Conservation (phyloP, 257 asterid species). For the Nicotiana undulata region DNA sequence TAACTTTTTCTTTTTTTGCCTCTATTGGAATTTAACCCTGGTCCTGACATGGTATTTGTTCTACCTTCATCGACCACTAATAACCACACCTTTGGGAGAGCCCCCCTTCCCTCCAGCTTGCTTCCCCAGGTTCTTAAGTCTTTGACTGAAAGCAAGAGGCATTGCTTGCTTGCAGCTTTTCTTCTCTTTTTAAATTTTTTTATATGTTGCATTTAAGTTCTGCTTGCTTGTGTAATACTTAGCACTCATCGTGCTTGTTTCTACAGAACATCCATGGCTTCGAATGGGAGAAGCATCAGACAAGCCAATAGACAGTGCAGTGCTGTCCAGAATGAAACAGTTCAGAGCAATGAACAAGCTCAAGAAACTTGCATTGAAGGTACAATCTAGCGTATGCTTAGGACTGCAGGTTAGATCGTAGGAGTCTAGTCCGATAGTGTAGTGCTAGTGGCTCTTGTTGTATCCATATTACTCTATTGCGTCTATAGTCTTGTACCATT, state of each 20-base stretch:
- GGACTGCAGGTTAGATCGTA: no score
- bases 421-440: no score
- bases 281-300: conserved; percentile 17
- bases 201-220: neutral
- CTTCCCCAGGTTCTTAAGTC: no score
- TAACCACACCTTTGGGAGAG: neutral
- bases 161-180: neutral
- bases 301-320: conserved; percentile 21
- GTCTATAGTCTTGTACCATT: no score
- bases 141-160: neutral
- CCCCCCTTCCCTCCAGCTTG: no score
- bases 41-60: neutral
- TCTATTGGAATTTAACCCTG: neutral
- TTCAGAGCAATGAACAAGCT: conserved; percentile 24
- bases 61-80: neutral
- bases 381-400: no score
- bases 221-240: neutral
- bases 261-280: conserved; percentile 19
- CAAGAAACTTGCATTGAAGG: conserved; percentile 20
- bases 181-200: neutral
- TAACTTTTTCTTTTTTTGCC: no score
- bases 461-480: no score
- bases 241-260: conserved; percentile 2
- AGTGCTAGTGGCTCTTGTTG: no score
- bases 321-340: conserved; percentile 20